These are phyloP conservation scores for Yarrowia deformans DNA, from an alignment of 805 yeast species.

Conservation along the genomic window DNA sequence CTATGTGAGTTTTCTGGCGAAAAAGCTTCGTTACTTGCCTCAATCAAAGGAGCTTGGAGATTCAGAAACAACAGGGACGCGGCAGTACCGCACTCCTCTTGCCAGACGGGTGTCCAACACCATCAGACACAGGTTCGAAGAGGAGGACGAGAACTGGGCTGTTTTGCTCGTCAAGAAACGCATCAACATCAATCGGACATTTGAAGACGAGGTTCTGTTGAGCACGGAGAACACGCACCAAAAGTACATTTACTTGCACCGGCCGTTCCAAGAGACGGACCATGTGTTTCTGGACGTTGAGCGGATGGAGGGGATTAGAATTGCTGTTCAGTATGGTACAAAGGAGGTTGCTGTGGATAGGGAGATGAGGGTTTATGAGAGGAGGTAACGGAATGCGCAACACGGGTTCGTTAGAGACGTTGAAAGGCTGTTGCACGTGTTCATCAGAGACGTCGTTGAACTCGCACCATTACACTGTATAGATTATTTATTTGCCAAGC, in stretches of 20 bases:
- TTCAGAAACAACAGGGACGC: not conserved
- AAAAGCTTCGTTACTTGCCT: slow-evolving; percentile 4
- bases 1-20: slow-evolving; percentile 22
- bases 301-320: slow-evolving; percentile 16
- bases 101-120: slow-evolving; percentile 14
- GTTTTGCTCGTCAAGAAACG: slow-evolving; percentile 23
- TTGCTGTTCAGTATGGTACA: slow-evolving; percentile 15
- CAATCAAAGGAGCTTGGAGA: not conserved
- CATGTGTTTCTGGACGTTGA: slow-evolving; percentile 35
- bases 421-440: not conserved
- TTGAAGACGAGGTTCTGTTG: slow-evolving; percentile 26
- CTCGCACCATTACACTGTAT: not conserved
- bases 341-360: slow-evolving; percentile 28
- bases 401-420: not conserved
- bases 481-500: slow-evolving; percentile 4
- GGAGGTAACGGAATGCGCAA: not conserved
- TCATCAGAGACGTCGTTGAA: too few relatives aligned
- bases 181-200: slow-evolving; percentile 30
- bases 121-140: slow-evolving; percentile 16
- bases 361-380: slow-evolving; percentile 9
- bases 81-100: slow-evolving; percentile 16
- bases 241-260: slow-evolving; percentile 31
- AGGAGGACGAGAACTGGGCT: slow-evolving; percentile 28
- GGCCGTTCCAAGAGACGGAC: slow-evolving; percentile 32
- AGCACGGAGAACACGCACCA: slow-evolving; percentile 13